Evolutionary conservation across 164 flowering plant species (phyloP).

Genomic region (Brasenia schreberi): DNA sequence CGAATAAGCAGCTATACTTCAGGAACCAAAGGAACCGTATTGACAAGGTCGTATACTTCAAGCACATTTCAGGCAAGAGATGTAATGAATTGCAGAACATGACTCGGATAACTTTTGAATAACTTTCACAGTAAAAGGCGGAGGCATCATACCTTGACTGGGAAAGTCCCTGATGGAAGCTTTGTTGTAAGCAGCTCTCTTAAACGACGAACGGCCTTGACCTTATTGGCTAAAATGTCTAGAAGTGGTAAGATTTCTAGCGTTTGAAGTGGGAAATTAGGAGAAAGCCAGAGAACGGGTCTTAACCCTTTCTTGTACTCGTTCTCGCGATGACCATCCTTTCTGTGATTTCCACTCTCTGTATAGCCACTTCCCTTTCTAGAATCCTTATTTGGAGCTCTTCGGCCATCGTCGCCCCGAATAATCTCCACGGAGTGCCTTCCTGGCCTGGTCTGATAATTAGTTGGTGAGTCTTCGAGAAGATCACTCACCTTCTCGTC

Average conservation of each 20-base stretch:
- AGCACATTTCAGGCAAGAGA: no score
- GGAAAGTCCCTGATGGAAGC: conserved; percentile 90
- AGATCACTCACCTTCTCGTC: conserved; percentile 79
- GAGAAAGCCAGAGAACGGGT: conserved; percentile 96
- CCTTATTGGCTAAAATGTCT: conserved; percentile 95
- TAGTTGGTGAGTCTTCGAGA: conserved; percentile 35
- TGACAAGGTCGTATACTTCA: no score
- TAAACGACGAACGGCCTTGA: conserved; percentile 92
- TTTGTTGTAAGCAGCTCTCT: conserved; percentile 93
- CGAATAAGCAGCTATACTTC: no score
- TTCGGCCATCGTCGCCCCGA: conserved; percentile 43
- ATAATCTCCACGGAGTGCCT: conserved; percentile 66
- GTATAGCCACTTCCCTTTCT: conserved; percentile 27
- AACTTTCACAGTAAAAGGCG: not conserved
- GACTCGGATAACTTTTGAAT: not conserved
- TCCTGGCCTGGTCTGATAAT: conserved; percentile 37
- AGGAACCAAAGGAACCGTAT: no score
- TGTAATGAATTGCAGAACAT: no score
- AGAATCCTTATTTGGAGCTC: conserved; percentile 18
- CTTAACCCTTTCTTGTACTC: conserved; percentile 98
- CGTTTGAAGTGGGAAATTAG: conserved; percentile 67
- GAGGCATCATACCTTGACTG: conserved; percentile 56
- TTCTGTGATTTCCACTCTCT: conserved; percentile 23
- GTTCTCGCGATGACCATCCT: conserved; percentile 56
- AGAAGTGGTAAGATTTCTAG: conserved; percentile 93